Conservation (phyloP, 2,329 filamentous ascomycete genomes). For the Fusarium sp. region DNA sequence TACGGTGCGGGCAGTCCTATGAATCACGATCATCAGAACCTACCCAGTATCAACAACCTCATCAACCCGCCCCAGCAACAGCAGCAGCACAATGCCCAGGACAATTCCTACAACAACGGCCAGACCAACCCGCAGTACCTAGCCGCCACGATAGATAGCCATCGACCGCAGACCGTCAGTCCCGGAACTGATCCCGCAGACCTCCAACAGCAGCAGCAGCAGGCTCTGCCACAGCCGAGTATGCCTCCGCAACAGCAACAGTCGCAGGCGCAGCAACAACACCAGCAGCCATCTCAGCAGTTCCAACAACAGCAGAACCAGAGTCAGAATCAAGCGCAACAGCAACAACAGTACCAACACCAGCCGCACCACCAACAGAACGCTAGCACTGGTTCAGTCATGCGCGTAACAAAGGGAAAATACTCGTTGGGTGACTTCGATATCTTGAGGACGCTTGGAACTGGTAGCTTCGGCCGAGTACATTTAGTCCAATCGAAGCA, state of each 20-base stretch:
- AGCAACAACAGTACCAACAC: conserved; percentile 41
- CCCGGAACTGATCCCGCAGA: conserved; percentile 51
- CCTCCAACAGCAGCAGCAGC: conserved; percentile 52
- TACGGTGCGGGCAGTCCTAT: conserved; percentile 43
- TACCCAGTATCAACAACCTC: conserved; percentile 84
- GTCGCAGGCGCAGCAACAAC: conserved; percentile 42
- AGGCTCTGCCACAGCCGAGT: conserved; percentile 42
- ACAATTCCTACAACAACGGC: conserved; percentile 44
- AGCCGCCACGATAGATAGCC: conserved; percentile 40
- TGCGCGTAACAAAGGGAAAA: conserved; percentile 91
- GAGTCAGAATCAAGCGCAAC: conserved; percentile 23
- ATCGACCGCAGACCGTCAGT: conserved; percentile 48
- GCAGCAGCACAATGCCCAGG: conserved; percentile 54
- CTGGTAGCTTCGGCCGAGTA: conserved; percentile 95
- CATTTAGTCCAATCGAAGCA: conserved; percentile 98
- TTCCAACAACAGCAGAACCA: conserved; percentile 32
- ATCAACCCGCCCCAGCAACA: conserved; percentile 65
- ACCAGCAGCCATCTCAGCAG: conserved; percentile 25
- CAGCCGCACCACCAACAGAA: conserved; percentile 48
- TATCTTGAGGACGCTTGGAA: conserved; percentile 90
- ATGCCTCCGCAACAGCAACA: conserved; percentile 47
- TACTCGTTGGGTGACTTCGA: conserved; percentile 93
- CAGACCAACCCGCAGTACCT: conserved; percentile 42
- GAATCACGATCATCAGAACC: conserved; percentile 69
- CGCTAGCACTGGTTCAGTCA: conserved; percentile 49